Conservation (phyloP, 2,329 filamentous ascomycete species). For the Nigrograna mackinnonii region DNA sequence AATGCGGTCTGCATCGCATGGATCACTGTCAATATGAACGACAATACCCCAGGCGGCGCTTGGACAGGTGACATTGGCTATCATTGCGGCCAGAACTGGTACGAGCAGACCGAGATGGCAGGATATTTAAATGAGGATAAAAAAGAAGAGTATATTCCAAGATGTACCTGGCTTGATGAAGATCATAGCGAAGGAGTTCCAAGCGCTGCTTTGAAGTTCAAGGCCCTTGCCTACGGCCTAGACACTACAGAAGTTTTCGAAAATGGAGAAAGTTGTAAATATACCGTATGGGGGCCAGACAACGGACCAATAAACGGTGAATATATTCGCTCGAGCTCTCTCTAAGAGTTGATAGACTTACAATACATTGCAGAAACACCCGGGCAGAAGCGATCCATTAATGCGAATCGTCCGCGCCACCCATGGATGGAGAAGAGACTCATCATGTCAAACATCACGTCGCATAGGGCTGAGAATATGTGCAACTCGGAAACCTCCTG, state of each 20-base stretch:
- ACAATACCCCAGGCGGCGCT: slow-evolving; percentile 6
- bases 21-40: slow-evolving; percentile 9
- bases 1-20: slow-evolving; percentile 9
- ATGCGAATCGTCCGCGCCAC: not conserved
- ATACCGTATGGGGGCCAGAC: slow-evolving; percentile 7
- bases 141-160: slow-evolving; percentile 5
- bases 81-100: slow-evolving; percentile 10
- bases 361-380: not conserved
- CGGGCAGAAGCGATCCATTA: not conserved
- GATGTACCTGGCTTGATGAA: slow-evolving; percentile 15
- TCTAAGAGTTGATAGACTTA: too few species aligned
- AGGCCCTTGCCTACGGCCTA: slow-evolving; percentile 8
- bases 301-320: slow-evolving; percentile 1
- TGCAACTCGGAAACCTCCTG: not conserved
- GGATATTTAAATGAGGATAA: slow-evolving; percentile 5
- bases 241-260: slow-evolving; percentile 4
- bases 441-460: not conserved
- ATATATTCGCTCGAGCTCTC: too few species aligned
- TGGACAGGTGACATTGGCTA: slow-evolving; percentile 15
- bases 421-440: slow-evolving; percentile 1
- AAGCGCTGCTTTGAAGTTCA: slow-evolving; percentile 9
- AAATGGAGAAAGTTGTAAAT: slow-evolving; percentile 2
- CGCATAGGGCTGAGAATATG: not conserved
- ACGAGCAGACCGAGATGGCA: slow-evolving; percentile 6
- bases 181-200: slow-evolving; percentile 10